Evolutionary conservation across 306 rosid genomes (phyloP), one percentile per base, ranked within the genome.

Genomic region (Quillaja saponaria): DNA sequence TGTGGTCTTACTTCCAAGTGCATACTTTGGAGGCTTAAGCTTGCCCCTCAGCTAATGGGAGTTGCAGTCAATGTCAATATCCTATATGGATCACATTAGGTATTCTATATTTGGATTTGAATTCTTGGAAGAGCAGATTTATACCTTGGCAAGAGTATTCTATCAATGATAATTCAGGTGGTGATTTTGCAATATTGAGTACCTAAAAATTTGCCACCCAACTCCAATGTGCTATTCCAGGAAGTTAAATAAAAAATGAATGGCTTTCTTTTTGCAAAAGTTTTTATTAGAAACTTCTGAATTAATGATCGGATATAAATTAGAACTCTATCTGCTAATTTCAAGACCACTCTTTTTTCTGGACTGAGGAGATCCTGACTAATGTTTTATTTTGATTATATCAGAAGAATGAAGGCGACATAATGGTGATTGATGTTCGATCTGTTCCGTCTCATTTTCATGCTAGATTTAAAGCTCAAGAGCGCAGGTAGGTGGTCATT

Each of bases 381-480:
- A 38, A 1, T 41, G 11, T 11, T 49, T 49, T 14, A 21, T 62
- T 76, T 63, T 38, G 53, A 51, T 80, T 49, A 31, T 49, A 35
- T 48, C 80, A 84, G 95, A 88, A 83, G 85, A 76, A 76, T 67
- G 95, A 88, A 47, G 82, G 91, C 47, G 99, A 89, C 46, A 39
- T 92, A 51, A 77, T 25, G 75, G 87, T 92, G 53, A 71, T 80
- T 28, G 99, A 92, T 59, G 96, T 89, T 51, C 91, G 69, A 64
- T 72, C 78, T 66, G 77, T 89, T 63, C 94, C 90, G 33, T 72
- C 76, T 55, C 84, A 89, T 83, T 92, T 84, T 64, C 99, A 92
- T 71, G 86, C 99, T 47, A 83, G 99, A 83, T 78, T 35, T 72
- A 84, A 76, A 71, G 99, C 96, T 60, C 88, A 73, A 81, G 96